These are phyloP conservation scores for Hanseniaspora lindneri DNA, from an alignment of 805 yeast genomes.

Conservation along the genomic window DNA sequence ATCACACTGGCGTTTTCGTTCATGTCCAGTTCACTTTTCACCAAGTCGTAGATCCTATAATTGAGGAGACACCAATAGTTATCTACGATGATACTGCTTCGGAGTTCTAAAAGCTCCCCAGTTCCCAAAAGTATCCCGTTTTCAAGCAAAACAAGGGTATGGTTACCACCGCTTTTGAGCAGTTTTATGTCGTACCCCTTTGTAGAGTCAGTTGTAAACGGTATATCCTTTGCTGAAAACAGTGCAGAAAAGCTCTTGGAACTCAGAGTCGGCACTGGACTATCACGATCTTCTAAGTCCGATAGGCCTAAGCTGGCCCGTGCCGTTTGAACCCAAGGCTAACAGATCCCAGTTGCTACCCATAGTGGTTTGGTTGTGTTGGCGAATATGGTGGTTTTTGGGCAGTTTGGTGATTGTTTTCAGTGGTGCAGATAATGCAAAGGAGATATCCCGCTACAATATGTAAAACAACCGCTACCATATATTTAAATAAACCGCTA, in stretches of 20 bases:
- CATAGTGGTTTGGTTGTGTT: not conserved
- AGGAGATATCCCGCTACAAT: no score
- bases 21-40: conserved; percentile 49
- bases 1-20: conserved; percentile 32
- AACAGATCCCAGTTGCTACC: conserved; percentile 1
- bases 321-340: conserved; percentile 79
- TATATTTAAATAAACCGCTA: no score
- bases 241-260: not conserved
- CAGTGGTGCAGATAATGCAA: no score
- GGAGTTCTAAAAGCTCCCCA: conserved; percentile 34
- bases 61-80: conserved; percentile 7
- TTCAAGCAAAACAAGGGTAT: conserved; percentile 48
- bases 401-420: not conserved
- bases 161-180: conserved; percentile 76
- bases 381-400: no score
- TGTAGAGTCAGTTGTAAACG: not conserved
- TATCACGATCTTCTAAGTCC: conserved; percentile 38
- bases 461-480: no score
- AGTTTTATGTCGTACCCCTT: not conserved
- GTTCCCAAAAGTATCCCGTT: conserved; percentile 43
- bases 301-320: conserved; percentile 55
- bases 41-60: conserved; percentile 44
- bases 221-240: not conserved
- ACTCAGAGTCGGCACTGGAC: conserved; percentile 23
- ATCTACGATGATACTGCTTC: not conserved